Percentiles rank a stretch among this genome's conserved stretches.
phyloP scores from a whole-genome alignment of 805 yeast species.

The Candida nanaspora region DNA sequence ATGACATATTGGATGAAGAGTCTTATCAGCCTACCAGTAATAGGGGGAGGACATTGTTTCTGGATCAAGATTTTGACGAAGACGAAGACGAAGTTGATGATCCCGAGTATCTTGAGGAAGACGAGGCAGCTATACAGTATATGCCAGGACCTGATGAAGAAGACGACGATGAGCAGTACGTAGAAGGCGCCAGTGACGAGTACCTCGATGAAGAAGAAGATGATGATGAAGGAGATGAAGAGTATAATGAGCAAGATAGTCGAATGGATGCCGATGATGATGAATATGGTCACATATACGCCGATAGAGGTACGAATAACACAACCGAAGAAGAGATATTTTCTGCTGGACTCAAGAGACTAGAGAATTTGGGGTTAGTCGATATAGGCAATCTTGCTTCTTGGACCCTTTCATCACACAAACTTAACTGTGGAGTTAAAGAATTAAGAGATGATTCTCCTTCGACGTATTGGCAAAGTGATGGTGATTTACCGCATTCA shows the following conservation, averaged over 20 bases:
- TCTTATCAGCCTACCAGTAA: not conserved
- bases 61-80: not conserved
- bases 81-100: not conserved
- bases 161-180: not conserved
- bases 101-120: not conserved
- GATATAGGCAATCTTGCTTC: conserved; percentile 78
- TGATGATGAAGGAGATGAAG: not conserved
- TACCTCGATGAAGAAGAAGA: not conserved
- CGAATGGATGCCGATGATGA: conserved; percentile 3
- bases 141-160: no score
- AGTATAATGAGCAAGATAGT: not conserved
- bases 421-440: conserved; percentile 64
- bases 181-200: not conserved
- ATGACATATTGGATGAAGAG: not conserved
- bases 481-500: conserved; percentile 83
- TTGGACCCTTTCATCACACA: conserved; percentile 77
- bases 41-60: not conserved
- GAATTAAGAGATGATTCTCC: conserved; percentile 71
- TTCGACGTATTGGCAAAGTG: conserved; percentile 85
- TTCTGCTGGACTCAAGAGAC: conserved; percentile 39
- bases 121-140: not conserved
- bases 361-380: conserved; percentile 51
- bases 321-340: conserved; percentile 14
- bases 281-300: conserved; percentile 6
- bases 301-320: conserved; percentile 3